Conservation (phyloP, 2,329 filamentous ascomycete genomes). For the Cordyceps cicadae region DNA sequence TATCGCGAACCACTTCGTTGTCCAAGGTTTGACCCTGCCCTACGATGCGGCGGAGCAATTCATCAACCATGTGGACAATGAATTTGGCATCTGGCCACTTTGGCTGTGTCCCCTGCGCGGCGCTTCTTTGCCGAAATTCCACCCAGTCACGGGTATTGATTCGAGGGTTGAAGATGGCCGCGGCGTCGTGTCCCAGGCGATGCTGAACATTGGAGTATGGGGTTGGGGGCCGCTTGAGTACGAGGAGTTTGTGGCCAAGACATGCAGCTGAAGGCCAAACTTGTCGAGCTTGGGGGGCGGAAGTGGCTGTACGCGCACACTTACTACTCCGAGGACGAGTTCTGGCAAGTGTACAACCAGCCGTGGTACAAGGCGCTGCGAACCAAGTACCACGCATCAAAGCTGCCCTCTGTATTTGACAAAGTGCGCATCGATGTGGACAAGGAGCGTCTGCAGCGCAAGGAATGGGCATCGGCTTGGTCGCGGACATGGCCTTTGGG, state of each 20-base stretch:
- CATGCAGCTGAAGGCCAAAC: conserved; percentile 54
- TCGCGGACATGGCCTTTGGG: conserved; percentile 16
- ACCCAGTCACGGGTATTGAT: neutral
- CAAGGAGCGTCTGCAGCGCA: neutral
- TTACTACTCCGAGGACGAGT: conserved; percentile 61
- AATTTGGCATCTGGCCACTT: conserved; percentile 21
- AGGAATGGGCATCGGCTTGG: neutral
- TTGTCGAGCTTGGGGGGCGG: conserved; percentile 57
- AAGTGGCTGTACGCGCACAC: conserved; percentile 79
- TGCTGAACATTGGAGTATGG: conserved; percentile 62
- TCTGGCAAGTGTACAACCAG: conserved; percentile 53
- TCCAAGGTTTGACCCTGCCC: conserved; percentile 56
- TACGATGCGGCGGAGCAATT: conserved; percentile 33
- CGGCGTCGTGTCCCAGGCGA: conserved; percentile 17
- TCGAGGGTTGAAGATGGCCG: neutral
- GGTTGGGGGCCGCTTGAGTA: conserved; percentile 52
- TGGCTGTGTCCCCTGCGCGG: conserved; percentile 21
- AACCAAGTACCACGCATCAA: conserved; percentile 48
- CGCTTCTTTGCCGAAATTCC: neutral
- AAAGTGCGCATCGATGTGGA: conserved; percentile 48
- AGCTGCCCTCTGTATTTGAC: conserved; percentile 55
- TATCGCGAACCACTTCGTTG: conserved; percentile 45
- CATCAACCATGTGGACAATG: conserved; percentile 21
- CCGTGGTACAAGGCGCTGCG: conserved; percentile 51
- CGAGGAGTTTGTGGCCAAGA: conserved; percentile 51